Percentiles rank a stretch among this genome's conserved stretches.
These are phyloP conservation scores for Yamadazyma jaroonii DNA, from an alignment of 1,139 yeast genomes.

Conservation along the genomic window DNA sequence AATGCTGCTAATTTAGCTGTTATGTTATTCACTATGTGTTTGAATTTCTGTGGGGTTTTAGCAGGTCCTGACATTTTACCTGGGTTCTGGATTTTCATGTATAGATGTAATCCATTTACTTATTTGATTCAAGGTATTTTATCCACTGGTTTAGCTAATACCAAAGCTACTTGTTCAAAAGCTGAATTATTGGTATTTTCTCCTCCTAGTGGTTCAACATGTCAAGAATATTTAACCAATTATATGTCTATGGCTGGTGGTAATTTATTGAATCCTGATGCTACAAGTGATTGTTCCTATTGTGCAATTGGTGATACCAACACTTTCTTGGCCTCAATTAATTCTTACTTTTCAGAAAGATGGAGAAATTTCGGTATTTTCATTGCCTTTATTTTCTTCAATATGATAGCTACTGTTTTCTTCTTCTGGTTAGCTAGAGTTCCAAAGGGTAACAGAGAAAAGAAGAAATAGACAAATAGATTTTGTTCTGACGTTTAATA, in stretches of 20 bases:
- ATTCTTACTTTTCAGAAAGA: conserved; percentile 41
- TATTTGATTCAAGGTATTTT: conserved; percentile 41
- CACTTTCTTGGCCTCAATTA: conserved; percentile 44
- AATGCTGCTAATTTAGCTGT: conserved; percentile 72
- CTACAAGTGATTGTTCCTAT: conserved; percentile 47
- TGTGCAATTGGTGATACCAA: conserved; percentile 52
- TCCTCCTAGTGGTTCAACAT: conserved; percentile 50
- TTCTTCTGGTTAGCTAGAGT: conserved; percentile 76
- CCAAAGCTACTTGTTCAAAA: conserved; percentile 25
- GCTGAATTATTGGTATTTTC: conserved; percentile 23
- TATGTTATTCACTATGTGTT: conserved; percentile 55
- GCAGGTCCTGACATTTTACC: conserved; percentile 55
- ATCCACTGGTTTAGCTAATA: conserved; percentile 36
- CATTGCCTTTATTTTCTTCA: conserved; percentile 43
- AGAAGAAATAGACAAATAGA: conserved; percentile 16
- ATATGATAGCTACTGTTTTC: conserved; percentile 49
- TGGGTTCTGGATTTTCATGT: conserved; percentile 54
- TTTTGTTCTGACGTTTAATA: conserved; percentile 22
- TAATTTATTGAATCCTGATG: conserved; percentile 41
- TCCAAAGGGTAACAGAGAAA: conserved; percentile 44
- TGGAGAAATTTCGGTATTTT: conserved; percentile 73
- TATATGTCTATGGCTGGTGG: conserved; percentile 50
- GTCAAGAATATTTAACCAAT: conserved; percentile 48
- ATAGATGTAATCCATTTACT: conserved; percentile 68
- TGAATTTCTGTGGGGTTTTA: conserved; percentile 83